Conservation (phyloP, 2,329 filamentous ascomycete genomes). For the Herpotrichia juniperi region DNA sequence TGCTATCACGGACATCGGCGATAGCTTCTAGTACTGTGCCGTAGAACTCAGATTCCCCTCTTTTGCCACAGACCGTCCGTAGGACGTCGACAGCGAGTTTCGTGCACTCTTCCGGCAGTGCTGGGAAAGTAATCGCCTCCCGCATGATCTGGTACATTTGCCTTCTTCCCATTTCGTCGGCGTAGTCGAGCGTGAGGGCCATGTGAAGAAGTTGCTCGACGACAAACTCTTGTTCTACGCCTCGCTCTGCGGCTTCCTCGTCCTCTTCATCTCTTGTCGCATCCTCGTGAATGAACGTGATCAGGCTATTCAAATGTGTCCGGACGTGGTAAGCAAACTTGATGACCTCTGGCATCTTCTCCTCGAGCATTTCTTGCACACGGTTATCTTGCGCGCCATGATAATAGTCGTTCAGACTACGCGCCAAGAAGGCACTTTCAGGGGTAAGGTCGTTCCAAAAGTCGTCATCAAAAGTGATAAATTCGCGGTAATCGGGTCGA, state of each 20-base stretch:
- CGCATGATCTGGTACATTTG: slow-evolving; percentile 95
- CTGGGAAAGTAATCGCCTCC: slow-evolving; percentile 81
- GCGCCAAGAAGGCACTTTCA: slow-evolving; percentile 86
- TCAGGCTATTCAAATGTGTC: slow-evolving; percentile 73
- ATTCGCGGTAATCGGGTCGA: slow-evolving; percentile 79
- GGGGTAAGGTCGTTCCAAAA: slow-evolving; percentile 84
- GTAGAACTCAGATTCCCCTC: slow-evolving; percentile 83
- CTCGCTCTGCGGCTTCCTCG: slow-evolving; percentile 73
- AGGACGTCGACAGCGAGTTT: slow-evolving; percentile 84
- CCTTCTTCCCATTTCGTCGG: slow-evolving; percentile 91
- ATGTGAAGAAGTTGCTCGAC: slow-evolving; percentile 95
- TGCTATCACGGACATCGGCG: slow-evolving; percentile 94
- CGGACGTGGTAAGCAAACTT: slow-evolving; percentile 87
- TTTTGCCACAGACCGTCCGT: slow-evolving; percentile 79
- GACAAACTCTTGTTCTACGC: slow-evolving; percentile 90
- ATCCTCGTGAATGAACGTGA: slow-evolving; percentile 64
- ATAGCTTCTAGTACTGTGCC: slow-evolving; percentile 90
- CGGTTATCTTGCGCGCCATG: slow-evolving; percentile 74
- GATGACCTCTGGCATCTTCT: slow-evolving; percentile 94
- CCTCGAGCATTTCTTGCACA: slow-evolving; percentile 78
- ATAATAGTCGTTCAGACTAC: slow-evolving; percentile 95
- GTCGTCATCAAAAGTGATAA: slow-evolving; percentile 71
- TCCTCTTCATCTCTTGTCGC: slow-evolving; percentile 61
- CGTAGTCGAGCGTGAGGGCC: slow-evolving; percentile 89
- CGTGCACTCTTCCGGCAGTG: slow-evolving; percentile 90